Percentiles rank a stretch among this genome's conserved stretches.
Conservation (phyloP, 1,139 yeast genomes). For the Pichia sp. region DNA sequence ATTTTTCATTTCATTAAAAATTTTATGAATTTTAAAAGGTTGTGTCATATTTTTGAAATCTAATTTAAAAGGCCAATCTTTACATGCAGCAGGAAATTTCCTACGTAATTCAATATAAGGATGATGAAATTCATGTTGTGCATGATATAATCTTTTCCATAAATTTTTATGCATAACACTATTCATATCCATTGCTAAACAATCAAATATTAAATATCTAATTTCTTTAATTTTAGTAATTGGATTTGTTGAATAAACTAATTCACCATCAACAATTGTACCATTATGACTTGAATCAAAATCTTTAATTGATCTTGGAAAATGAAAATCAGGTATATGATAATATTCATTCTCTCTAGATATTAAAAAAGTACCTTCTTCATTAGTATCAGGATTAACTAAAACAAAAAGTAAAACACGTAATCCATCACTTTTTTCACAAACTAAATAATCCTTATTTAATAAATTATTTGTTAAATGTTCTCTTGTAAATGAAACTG, state of each 20-base stretch:
- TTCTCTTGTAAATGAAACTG: conserved; percentile 76
- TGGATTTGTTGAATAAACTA: conserved; percentile 52
- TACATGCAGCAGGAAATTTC: conserved; percentile 64
- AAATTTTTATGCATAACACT: conserved; percentile 63
- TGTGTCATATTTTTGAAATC: conserved; percentile 84
- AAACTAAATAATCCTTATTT: conserved; percentile 72
- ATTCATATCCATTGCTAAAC: conserved; percentile 76
- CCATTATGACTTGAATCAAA: conserved; percentile 69
- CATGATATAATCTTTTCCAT: conserved; percentile 79
- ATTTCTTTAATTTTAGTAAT: conserved; percentile 53
- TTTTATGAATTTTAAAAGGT: conserved; percentile 70
- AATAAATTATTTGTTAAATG: conserved; percentile 62
- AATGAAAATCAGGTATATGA: conserved; percentile 75
- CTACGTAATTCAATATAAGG: conserved; percentile 72
- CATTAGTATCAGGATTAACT: conserved; percentile 67
- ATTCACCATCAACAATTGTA: conserved; percentile 88
- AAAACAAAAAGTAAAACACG: conserved; percentile 67
- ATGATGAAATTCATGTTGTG: conserved; percentile 72
- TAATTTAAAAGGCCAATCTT: conserved; percentile 77
- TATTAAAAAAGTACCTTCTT: conserved; percentile 69
- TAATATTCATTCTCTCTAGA: conserved; percentile 86
- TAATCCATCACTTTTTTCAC: conserved; percentile 94
- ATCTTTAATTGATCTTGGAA: conserved; percentile 57
- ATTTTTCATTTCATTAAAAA: conserved; percentile 65
- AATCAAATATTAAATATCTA: conserved; percentile 84